phyloP scores from a whole-genome alignment of 2,329 filamentous ascomycete species.

The Trichoderma cornu-damae region DNA sequence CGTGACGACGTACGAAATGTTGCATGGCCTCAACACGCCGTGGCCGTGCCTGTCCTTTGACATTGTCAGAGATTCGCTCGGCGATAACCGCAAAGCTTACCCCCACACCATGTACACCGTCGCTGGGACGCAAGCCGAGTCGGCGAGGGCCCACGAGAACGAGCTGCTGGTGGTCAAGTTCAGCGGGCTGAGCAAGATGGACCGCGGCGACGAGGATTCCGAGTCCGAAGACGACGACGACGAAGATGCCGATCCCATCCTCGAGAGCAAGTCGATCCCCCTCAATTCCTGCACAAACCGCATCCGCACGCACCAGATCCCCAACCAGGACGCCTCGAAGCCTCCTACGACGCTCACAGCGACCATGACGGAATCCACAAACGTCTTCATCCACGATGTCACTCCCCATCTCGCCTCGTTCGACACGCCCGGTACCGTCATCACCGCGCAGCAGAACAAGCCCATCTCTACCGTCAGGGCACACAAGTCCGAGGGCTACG shows the following conservation, averaged over 20 bases:
- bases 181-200: slow-evolving; percentile 84
- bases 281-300: slow-evolving; percentile 87
- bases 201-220: slow-evolving; percentile 61
- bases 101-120: slow-evolving; percentile 94
- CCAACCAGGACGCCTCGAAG: slow-evolving; percentile 62
- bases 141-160: slow-evolving; percentile 72
- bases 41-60: slow-evolving; percentile 98
- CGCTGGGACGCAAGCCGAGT: slow-evolving; percentile 87
- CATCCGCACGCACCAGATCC: slow-evolving; percentile 78
- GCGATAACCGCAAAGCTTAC: slow-evolving; percentile 86
- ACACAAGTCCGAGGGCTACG: slow-evolving; percentile 92
- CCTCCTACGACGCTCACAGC: slow-evolving; percentile 81
- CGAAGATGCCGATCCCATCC: slow-evolving; percentile 77
- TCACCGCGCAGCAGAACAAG: slow-evolving; percentile 81
- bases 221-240: slow-evolving; percentile 68
- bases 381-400: slow-evolving; percentile 91
- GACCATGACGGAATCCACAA: slow-evolving; percentile 83
- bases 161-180: slow-evolving; percentile 95
- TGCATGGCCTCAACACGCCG: slow-evolving; percentile 86
- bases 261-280: slow-evolving; percentile 87
- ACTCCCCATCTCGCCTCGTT: slow-evolving; percentile 85
- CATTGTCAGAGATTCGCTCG: slow-evolving; percentile 77
- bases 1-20: slow-evolving; percentile 93
- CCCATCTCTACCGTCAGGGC: slow-evolving; percentile 81
- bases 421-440: slow-evolving; percentile 76